A percentile compares a stretch with the other conserved stretches of the same genome.
Evolutionary conservation across 2,329 filamentous ascomycete genomes (phyloP).

Genomic region (Zasmidium citrigriseum): DNA sequence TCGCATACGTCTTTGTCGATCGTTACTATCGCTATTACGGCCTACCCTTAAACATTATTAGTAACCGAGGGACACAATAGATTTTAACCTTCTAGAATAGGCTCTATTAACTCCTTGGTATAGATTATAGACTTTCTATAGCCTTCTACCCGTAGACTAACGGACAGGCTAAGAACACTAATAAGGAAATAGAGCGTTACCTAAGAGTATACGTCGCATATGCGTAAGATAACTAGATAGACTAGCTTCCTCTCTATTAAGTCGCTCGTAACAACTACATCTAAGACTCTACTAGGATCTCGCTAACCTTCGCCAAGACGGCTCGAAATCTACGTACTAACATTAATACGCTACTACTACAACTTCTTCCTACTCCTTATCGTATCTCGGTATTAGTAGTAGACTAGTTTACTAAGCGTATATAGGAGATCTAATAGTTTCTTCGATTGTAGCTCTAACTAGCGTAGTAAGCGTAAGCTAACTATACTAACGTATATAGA

Average conservation of each 20-base stretch:
- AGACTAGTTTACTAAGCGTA: no score
- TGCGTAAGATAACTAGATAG: background rate
- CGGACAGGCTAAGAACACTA: background rate
- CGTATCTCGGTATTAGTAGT: no score
- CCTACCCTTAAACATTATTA: background rate
- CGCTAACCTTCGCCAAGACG: no score
- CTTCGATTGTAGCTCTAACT: background rate
- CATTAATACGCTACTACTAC: background rate
- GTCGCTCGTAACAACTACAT: no score
- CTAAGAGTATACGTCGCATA: background rate
- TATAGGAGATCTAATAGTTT: background rate
- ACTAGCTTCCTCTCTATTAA: no score
- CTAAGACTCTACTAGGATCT: no score
- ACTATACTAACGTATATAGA: background rate
- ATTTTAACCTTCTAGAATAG: background rate
- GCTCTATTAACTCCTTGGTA: background rate
- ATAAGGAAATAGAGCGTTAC: conserved; percentile 1
- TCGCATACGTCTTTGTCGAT: background rate
- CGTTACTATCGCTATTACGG: background rate
- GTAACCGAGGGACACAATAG: background rate
- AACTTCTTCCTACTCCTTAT: background rate
- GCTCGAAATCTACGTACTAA: no score
- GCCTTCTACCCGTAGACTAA: background rate
- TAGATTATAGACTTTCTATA: background rate
- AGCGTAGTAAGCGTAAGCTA: background rate